These are phyloP conservation scores for Inonotus hispidus DNA, from an alignment of 1,284 basidiomycete species.

Conservation along the genomic window DNA sequence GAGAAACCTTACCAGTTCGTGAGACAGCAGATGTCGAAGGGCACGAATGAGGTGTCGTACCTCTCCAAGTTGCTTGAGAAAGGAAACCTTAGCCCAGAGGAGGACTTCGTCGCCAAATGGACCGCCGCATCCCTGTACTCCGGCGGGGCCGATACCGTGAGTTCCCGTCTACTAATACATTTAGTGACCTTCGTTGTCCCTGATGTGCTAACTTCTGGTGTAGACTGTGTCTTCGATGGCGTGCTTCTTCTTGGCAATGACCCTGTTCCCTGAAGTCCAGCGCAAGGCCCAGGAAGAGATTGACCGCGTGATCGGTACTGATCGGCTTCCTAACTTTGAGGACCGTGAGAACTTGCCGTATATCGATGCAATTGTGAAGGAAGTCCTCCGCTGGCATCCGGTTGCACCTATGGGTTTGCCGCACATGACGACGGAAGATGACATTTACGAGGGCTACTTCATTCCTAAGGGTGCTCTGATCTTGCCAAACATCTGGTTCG, in stretches of 20 bases:
- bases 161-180: neutral
- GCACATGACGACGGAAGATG: constrained; percentile 18
- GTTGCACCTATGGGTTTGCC: constrained; percentile 25
- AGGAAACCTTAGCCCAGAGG: constrained; percentile 26
- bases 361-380: constrained; percentile 26
- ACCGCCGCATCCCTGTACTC: constrained; percentile 36
- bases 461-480: constrained; percentile 20
- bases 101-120: constrained; percentile 34
- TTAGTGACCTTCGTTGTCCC: neutral
- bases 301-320: constrained; percentile 23
- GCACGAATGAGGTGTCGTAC: constrained; percentile 34
- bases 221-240: constrained; percentile 19
- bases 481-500: constrained; percentile 17
- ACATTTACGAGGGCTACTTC: constrained; percentile 18
- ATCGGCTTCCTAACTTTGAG: constrained; percentile 25
- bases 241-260: constrained; percentile 27
- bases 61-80: constrained; percentile 32
- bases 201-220: neutral
- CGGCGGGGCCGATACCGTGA: constrained; percentile 24
- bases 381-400: constrained; percentile 28
- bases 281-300: constrained; percentile 26
- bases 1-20: constrained; percentile 36
- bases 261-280: constrained; percentile 25
- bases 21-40: constrained; percentile 37
- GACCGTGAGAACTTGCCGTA: constrained; percentile 26